phyloP scores from a whole-genome alignment of 352 stramenopile genomes.

The Phytophthora gonapodyides region DNA sequence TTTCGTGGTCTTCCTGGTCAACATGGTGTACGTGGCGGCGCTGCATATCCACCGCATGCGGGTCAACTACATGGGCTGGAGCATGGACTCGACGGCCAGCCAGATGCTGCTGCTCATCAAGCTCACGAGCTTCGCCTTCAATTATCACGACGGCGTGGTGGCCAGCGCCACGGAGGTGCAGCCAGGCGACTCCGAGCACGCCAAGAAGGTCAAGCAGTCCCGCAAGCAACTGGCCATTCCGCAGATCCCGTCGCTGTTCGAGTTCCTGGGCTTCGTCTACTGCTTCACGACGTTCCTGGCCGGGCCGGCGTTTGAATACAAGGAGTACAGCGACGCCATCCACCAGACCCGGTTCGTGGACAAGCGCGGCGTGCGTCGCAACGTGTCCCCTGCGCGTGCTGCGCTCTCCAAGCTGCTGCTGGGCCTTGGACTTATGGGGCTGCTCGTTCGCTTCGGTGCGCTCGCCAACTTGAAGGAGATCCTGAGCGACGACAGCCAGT shows the following conservation, averaged over 20 bases:
- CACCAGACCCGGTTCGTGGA: slow-evolving; percentile 53
- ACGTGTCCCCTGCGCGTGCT: slow-evolving; percentile 38
- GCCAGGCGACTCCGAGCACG: slow-evolving; percentile 31
- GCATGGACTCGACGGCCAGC: slow-evolving; percentile 81
- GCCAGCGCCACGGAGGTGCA: slow-evolving; percentile 24
- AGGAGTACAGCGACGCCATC: slow-evolving; percentile 89
- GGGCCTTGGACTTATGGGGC: slow-evolving; percentile 57
- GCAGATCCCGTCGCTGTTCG: slow-evolving; percentile 88
- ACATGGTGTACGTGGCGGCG: slow-evolving; percentile 93
- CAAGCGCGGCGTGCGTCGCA: slow-evolving; percentile 35
- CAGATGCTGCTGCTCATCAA: slow-evolving; percentile 98
- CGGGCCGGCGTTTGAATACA: slow-evolving; percentile 95
- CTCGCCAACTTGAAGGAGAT: slow-evolving; percentile 37
- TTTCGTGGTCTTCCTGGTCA: slow-evolving; percentile 93
- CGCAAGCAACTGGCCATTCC: slow-evolving; percentile 63
- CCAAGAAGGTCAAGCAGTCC: slow-evolving; percentile 36
- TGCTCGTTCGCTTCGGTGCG: slow-evolving; percentile 43
- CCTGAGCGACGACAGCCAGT: slow-evolving; percentile 37
- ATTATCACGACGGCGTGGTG: slow-evolving; percentile 94
- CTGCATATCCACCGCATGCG: slow-evolving; percentile 96
- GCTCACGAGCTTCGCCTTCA: slow-evolving; percentile 97
- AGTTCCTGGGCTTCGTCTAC: slow-evolving; percentile 97
- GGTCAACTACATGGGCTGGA: slow-evolving; percentile 96
- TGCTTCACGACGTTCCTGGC: slow-evolving; percentile 96
- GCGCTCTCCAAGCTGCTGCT: slow-evolving; percentile 60